These are phyloP conservation scores for Sordariomycetes sp. DNA, from an alignment of 2,329 filamentous ascomycete genomes.

Conservation along the genomic window DNA sequence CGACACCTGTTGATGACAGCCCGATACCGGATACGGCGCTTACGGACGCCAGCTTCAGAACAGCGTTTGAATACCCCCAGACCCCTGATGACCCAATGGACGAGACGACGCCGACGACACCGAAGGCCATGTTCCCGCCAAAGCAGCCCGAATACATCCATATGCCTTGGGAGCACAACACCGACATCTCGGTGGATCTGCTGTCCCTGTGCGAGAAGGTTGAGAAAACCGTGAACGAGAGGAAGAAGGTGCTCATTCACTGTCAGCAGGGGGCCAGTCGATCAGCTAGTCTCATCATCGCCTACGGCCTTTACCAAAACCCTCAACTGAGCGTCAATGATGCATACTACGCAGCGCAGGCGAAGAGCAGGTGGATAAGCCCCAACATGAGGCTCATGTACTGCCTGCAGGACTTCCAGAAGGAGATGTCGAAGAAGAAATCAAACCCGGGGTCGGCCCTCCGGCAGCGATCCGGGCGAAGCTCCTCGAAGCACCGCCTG, in stretches of 20 bases:
- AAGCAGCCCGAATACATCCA: conserved; percentile 73
- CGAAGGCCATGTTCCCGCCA: conserved; percentile 35
- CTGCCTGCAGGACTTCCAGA: conserved; percentile 74
- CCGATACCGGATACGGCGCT: conserved; percentile 41
- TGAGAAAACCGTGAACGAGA: conserved; percentile 58
- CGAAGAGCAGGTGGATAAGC: conserved; percentile 77
- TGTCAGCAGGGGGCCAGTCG: conserved; percentile 81
- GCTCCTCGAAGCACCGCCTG: conserved; percentile 48
- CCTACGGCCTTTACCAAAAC: conserved; percentile 73
- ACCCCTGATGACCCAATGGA: conserved; percentile 19
- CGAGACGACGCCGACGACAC: conserved; percentile 37
- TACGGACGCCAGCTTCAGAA: conserved; percentile 47
- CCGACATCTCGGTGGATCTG: conserved; percentile 69
- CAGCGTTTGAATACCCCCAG: conserved; percentile 46
- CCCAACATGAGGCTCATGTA: conserved; percentile 91
- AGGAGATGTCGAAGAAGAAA: conserved; percentile 45
- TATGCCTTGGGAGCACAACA: conserved; percentile 82
- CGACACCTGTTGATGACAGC: conserved; percentile 26
- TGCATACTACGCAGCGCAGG: conserved; percentile 71
- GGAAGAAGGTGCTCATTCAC: conserved; percentile 72
- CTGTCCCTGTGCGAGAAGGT: conserved; percentile 67
- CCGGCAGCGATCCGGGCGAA: conserved; percentile 38
- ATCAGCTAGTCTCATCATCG: conserved; percentile 77
- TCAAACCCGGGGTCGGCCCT: conserved; percentile 31
- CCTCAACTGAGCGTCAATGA: conserved; percentile 70